Evolutionary conservation across 805 yeast species (phyloP).

Genomic region (Nadsonia fulvescens): DNA sequence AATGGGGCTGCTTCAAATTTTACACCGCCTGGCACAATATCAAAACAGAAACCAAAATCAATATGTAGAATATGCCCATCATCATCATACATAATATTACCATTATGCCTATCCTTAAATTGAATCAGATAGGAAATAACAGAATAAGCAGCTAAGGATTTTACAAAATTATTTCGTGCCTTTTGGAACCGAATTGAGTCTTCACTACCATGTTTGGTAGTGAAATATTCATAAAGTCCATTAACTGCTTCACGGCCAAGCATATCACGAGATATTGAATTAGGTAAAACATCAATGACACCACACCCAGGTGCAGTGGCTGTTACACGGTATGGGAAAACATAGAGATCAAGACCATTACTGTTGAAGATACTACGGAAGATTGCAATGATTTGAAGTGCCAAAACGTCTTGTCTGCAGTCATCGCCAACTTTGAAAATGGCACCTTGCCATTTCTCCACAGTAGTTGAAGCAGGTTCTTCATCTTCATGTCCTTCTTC

Average conservation of each 20-base stretch:
- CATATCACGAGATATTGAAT: slow-evolving; percentile 93
- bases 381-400: slow-evolving; percentile 76
- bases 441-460: slow-evolving; percentile 80
- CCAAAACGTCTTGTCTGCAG: slow-evolving; percentile 92
- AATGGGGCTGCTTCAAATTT: slow-evolving; percentile 97
- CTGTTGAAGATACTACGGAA: slow-evolving; percentile 81
- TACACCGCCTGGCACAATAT: slow-evolving; percentile 97
- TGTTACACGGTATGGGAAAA: slow-evolving; percentile 86
- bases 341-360: slow-evolving; percentile 76
- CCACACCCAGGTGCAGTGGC: slow-evolving; percentile 99
- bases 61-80: slow-evolving; percentile 93
- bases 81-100: slow-evolving; percentile 89
- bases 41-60: slow-evolving; percentile 97
- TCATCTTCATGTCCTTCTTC: slow-evolving; percentile 10
- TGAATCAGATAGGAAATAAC: slow-evolving; percentile 78
- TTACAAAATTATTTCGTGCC: slow-evolving; percentile 83
- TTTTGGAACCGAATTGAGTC: slow-evolving; percentile 73
- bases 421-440: slow-evolving; percentile 98
- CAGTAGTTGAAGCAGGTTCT: slow-evolving; percentile 13
- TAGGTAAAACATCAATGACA: slow-evolving; percentile 92
- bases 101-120: slow-evolving; percentile 92
- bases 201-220: slow-evolving; percentile 89
- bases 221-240: slow-evolving; percentile 83
- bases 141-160: slow-evolving; percentile 85
- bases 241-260: slow-evolving; percentile 97